phyloP scores from a whole-genome alignment of 2,329 filamentous ascomycete species.

The Fusarium sp. region DNA sequence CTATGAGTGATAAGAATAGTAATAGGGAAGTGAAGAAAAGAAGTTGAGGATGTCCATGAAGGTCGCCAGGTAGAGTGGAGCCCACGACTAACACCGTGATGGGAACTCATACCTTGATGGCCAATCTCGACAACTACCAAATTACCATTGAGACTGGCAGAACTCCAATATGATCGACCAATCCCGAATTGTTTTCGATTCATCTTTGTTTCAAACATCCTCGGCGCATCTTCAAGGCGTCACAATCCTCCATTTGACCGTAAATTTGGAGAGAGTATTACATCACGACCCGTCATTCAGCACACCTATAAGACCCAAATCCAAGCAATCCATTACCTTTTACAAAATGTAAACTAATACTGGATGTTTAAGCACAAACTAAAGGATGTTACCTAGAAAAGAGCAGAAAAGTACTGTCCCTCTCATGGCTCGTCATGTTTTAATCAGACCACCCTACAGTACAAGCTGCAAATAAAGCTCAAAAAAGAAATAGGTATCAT shows the following conservation, averaged over 20 bases:
- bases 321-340: neutral
- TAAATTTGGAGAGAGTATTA: neutral
- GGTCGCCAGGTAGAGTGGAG: neutral
- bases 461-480: neutral
- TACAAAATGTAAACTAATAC: too few species aligned
- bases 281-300: neutral
- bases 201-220: neutral
- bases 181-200: neutral
- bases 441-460: neutral
- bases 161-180: neutral
- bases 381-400: neutral
- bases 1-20: neutral
- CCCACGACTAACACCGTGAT: neutral
- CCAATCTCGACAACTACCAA: neutral
- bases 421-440: too few species aligned
- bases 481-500: slow-evolving; percentile 12
- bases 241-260: neutral
- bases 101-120: neutral
- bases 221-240: neutral
- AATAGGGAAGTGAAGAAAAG: too few species aligned
- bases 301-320: neutral
- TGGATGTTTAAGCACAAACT: too few species aligned
- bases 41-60: neutral
- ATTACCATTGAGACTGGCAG: neutral
- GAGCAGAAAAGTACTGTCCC: neutral